Conservation (phyloP, 805 yeast species). For the Metschnikowia santaceciliae region DNA sequence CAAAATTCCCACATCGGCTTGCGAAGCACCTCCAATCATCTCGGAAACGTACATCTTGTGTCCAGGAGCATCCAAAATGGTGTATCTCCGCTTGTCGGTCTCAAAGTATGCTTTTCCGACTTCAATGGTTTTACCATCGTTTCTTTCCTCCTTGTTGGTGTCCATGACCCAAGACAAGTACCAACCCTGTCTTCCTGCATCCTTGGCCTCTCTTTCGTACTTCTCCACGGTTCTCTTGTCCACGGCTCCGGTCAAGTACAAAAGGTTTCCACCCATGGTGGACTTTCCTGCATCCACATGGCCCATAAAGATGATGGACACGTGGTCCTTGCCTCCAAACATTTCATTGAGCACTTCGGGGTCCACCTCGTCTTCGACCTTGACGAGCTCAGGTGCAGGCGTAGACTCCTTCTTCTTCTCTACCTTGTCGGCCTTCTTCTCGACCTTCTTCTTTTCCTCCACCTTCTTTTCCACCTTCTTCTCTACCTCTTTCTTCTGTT, state of each 20-base stretch:
- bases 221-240: constrained; percentile 98
- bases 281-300: constrained; percentile 99
- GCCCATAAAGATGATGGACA: constrained; percentile 97
- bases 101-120: constrained; percentile 98
- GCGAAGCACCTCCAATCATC: constrained; percentile 99
- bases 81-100: constrained; percentile 96
- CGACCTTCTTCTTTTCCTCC: neutral
- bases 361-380: constrained; percentile 78
- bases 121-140: constrained; percentile 98
- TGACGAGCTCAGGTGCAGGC: constrained; percentile 35
- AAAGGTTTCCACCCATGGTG: constrained; percentile 97
- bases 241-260: constrained; percentile 92
- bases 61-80: constrained; percentile 98
- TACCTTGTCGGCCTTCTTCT: constrained; percentile 7
- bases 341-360: constrained; percentile 84
- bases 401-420: constrained; percentile 19
- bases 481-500: constrained; percentile 3
- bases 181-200: constrained; percentile 99
- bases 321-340: constrained; percentile 97
- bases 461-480: constrained; percentile 3
- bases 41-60: constrained; percentile 98
- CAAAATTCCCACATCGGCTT: constrained; percentile 96
- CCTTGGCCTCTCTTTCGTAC: constrained; percentile 97
- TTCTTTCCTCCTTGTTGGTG: constrained; percentile 97
- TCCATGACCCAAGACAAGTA: constrained; percentile 99